Base-by-base conservation (phyloP, 768 basidiomycete genomes). In the Infundibulicybe gibba region DNA sequence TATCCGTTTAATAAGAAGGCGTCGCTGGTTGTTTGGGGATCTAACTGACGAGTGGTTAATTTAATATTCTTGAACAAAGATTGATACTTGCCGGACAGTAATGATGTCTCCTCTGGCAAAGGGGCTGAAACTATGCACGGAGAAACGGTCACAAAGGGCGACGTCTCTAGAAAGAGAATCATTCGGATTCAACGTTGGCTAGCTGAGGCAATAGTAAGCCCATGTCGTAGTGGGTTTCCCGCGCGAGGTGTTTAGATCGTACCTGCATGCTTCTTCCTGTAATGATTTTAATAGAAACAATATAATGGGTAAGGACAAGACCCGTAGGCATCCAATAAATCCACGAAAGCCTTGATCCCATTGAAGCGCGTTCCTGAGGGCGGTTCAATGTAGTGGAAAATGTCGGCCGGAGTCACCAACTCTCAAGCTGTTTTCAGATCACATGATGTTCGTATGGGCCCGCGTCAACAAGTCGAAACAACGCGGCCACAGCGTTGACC, bases 251-350 rank as follows among this genome's bases (percentile, higher is more conserved):
- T 32, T 34, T 25, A 4, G 33, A 45, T 42, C 69, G 47, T 52
- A 85, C 86, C 82, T 87, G 84, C 86, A 89, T 89, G 55, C 85
- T 87, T 40, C 77, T 67, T 4, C 85, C 87, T 8, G 67, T 70
- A 11, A 87, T 70, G 3, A 69, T 64, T 49, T 80, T 78, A 17
- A 85, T 39, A 25, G 77, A 69, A 55, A 71, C 81, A 54, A 74
- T 70, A 48, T 79, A 73, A 43, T 77, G 64, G 0, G 71, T 67
- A 21, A 82, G 63, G 39, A 74, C 72, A 6, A 81, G 41, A 1
- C 64, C 70, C 19, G 75, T 61, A 8, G 85, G 85, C 6, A 79
- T 61, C 84, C 85, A 86, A 58, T 79, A 80, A 12, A 85, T 47
- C 10, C 69, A 51, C 10, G 65, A 56, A 45, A 49, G 44, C n/a